Base-by-base conservation (phyloP, 352 stramenopile genomes). In the Phytophthora hybrid region DNA sequence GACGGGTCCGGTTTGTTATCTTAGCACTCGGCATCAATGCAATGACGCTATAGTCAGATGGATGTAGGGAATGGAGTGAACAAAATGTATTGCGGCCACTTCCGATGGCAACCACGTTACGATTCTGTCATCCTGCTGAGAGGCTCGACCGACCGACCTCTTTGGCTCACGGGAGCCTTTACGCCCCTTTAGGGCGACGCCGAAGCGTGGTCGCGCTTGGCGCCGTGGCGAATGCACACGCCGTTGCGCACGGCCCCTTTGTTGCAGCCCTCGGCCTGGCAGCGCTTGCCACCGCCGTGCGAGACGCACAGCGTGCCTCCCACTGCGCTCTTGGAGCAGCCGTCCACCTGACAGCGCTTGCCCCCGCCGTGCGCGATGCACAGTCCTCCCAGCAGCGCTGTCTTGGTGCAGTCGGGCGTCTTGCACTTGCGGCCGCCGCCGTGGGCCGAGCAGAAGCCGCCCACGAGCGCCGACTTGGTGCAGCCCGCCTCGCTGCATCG, bases 161-260 rank as follows among this genome's bases (percentile, higher is more conserved):
- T 4, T 19, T 34, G 67, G 55, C 66, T 44, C 37, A 62, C 21
- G 41, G 23, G 68, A 51, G 46, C 54, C 58, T 47, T 54, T 54
- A 31, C 8, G n/a, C 23, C 23, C 23, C 1, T 73, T 58, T 69
- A 81, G 26, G 70, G 74, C 37, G 66, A 67, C 53, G 61, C 41
- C 65, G 59, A 78, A 39, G 54, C 19, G 37, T 75, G 67, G 56
- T 93, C 84, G 57, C 85, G 85, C 79, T 93, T 93, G 55, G 85
- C 86, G 44, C 87, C 88, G 54, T 96, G 88, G 63, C 88, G 88
- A 74, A 97, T 96, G 81, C 89, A 96, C n/a, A 94, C 84, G 19
- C 89, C 89, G 64, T 94, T 91, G 51, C 86, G 88, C 14, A 96
- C 88, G 8, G 89, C 90, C 5, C 89, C 85, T 47, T 96, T 96